Evolutionary conservation across 2,329 filamentous ascomycete species (phyloP), one percentile per base, ranked within the genome.

Genomic region (Cordyceps fumosorosea): DNA sequence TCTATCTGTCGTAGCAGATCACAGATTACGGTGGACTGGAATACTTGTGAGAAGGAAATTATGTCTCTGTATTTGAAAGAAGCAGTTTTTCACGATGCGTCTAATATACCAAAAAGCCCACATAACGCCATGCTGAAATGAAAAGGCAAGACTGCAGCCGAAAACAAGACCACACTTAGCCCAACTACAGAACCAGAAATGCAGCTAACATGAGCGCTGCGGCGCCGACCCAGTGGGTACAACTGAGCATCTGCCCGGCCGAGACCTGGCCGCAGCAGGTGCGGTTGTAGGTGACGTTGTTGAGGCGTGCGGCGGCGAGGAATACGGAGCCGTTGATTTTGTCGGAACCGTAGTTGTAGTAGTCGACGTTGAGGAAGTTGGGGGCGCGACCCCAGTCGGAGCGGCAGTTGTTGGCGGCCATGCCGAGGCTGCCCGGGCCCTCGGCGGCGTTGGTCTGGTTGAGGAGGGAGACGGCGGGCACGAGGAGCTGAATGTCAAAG

Each of bases 351-450:
- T 80, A 79, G 72, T 95, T 91, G 76, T 95, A 96, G 74, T 91
- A 95, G 72, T 96, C 91, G 29, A 95, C 90, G 60, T 95, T 86
- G 56, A 96, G 78, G 69, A 92, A 86, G 69, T 89, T 93, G 2
- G 91, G 91, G 0, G 89, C 80, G 10, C 84, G 82, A 22, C 80
- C 80, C 89, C 89, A 95, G 54, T 78, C 72, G 1, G 69, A 63
- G 14, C 73, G 72, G 72, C 91, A 96, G 64, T 85, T 83, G n/a
- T 81, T 74, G 1, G 84, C 84, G 63, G 84, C 83, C 16, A 77
- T 66, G 0, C 89, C 90, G 7, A 93, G 76, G 69, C 86, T 89
- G 37, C 89, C 89, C 59, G 74, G 78, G 18, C 88, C 88, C 1
- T 77, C 79, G 14, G 80, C 81, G 14, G 82, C 85, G 70, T 96